Percentiles rank a stretch among this genome's conserved stretches.
Conservation (phyloP, 2,329 filamentous ascomycete species). For the Claviceps digitariae region DNA sequence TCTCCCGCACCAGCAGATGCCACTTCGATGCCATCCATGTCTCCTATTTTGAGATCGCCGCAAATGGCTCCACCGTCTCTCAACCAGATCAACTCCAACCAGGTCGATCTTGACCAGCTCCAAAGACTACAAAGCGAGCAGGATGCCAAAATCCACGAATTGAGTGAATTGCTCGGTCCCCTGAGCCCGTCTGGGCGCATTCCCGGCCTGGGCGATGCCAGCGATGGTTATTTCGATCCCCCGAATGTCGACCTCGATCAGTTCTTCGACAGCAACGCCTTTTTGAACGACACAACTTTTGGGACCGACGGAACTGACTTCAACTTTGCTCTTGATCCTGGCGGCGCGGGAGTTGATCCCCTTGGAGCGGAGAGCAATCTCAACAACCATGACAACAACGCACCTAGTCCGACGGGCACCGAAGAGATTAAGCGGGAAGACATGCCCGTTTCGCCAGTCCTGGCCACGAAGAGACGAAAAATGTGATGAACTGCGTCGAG, state of each 20-base stretch:
- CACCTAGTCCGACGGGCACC: slow-evolving; percentile 33
- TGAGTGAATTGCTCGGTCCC: slow-evolving; percentile 62
- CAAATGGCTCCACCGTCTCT: slow-evolving; percentile 28
- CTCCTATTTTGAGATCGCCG: slow-evolving; percentile 32
- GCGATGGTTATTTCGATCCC: slow-evolving; percentile 21
- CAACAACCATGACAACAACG: slow-evolving; percentile 24
- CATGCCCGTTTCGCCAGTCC: slow-evolving; percentile 14
- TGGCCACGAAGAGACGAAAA: slow-evolving; percentile 25
- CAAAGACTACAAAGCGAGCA: slow-evolving; percentile 70
- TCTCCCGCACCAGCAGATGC: slow-evolving; percentile 14
- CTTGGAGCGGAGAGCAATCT: slow-evolving; percentile 9
- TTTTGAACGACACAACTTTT: slow-evolving; percentile 25
- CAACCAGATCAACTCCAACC: slow-evolving; percentile 52
- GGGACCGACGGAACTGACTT: slow-evolving; percentile 33
- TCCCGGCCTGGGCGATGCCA: slow-evolving; percentile 46
- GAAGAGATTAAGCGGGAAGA: slow-evolving; percentile 37
- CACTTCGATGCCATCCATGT: slow-evolving; percentile 26
- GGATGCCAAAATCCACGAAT: slow-evolving; percentile 58
- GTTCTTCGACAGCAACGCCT: slow-evolving; percentile 32
- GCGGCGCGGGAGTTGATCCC: slow-evolving; percentile 6
- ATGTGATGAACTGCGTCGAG: slow-evolving; percentile 13
- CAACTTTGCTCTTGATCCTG: slow-evolving; percentile 34
- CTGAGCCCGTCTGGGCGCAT: slow-evolving; percentile 69
- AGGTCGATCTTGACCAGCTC: slow-evolving; percentile 65
- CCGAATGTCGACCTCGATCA: slow-evolving; percentile 35